A percentile compares a stretch with the other conserved stretches of the same genome.
Conservation (phyloP, 75 land plant species). For the Isoetes taiwanensis region DNA sequence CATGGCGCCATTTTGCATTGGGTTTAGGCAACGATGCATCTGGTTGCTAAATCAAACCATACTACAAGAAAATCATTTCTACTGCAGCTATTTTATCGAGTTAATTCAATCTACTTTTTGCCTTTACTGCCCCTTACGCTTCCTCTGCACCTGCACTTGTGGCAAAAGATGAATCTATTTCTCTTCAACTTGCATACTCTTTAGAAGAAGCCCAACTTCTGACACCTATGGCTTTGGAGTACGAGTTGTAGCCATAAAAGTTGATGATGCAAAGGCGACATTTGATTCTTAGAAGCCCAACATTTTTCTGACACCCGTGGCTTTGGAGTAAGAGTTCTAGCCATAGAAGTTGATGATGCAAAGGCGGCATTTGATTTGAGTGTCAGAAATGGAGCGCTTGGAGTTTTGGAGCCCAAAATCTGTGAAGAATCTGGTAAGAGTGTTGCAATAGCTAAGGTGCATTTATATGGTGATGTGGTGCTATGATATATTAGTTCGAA, state of each 20-base stretch:
- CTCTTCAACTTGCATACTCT: too few relatives aligned
- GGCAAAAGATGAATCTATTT: background rate
- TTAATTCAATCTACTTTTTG: background rate
- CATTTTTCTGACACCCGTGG: too few relatives aligned
- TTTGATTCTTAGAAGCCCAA: too few relatives aligned
- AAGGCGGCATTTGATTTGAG: too few relatives aligned
- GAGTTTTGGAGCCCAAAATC: background rate
- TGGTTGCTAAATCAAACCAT: background rate
- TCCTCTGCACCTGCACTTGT: background rate
- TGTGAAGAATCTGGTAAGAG: background rate
- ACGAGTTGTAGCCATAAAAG: background rate
- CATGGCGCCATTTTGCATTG: background rate
- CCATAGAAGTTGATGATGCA: too few relatives aligned
- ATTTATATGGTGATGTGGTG: constrained; percentile 1
- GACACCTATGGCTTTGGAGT: background rate
- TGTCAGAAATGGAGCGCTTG: background rate
- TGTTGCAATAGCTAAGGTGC: background rate
- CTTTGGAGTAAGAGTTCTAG: too few relatives aligned
- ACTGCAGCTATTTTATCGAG: constrained; percentile 3
- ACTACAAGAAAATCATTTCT: background rate
- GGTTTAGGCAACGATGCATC: background rate
- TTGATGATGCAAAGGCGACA: background rate
- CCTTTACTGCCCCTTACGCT: background rate
- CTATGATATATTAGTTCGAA: background rate
- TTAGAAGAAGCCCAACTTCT: too few relatives aligned